Percentiles rank a stretch among this genome's conserved stretches.
These are phyloP conservation scores for Penicillium palitans DNA, from an alignment of 2,329 filamentous ascomycete genomes.

Conservation along the genomic window DNA sequence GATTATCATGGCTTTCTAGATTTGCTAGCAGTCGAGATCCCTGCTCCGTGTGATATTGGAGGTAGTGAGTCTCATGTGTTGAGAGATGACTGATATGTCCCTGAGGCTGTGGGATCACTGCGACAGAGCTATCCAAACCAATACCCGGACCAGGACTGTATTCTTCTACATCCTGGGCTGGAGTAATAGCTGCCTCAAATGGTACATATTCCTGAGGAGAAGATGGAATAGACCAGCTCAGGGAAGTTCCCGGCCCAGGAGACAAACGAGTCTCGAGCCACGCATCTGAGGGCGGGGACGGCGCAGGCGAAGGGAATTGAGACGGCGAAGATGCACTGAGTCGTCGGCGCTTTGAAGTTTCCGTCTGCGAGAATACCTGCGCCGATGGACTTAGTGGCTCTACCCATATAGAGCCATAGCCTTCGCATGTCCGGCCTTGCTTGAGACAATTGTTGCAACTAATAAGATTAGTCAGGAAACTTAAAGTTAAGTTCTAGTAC, in stretches of 20 bases:
- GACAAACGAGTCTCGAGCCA: slow-evolving; percentile 15
- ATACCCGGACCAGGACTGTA: background rate
- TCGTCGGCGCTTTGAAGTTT: slow-evolving; percentile 23
- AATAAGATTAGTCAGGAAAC: background rate
- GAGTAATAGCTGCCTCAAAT: background rate
- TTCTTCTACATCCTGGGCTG: background rate
- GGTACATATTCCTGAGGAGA: slow-evolving; percentile 7
- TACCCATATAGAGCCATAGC: slow-evolving; percentile 41
- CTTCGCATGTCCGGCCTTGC: slow-evolving; percentile 38
- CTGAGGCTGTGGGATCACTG: slow-evolving; percentile 18
- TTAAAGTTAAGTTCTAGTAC: background rate
- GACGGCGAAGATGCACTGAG: slow-evolving; percentile 21
- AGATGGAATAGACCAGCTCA: slow-evolving; percentile 7
- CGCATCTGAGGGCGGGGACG: slow-evolving; percentile 15
- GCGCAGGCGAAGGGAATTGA: slow-evolving; percentile 12
- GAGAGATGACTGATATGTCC: slow-evolving; percentile 31
- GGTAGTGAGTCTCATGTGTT: slow-evolving; percentile 35
- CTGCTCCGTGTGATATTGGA: slow-evolving; percentile 40
- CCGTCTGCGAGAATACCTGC: slow-evolving; percentile 29
- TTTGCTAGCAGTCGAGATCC: slow-evolving; percentile 39
- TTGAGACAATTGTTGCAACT: slow-evolving; percentile 35
- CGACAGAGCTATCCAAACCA: background rate
- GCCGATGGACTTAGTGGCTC: slow-evolving; percentile 36
- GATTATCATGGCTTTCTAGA: slow-evolving; percentile 40
- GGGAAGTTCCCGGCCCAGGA: slow-evolving; percentile 7